These are phyloP conservation scores for Epichloe sp. DNA, from an alignment of 2,329 filamentous ascomycete genomes.

Conservation along the genomic window DNA sequence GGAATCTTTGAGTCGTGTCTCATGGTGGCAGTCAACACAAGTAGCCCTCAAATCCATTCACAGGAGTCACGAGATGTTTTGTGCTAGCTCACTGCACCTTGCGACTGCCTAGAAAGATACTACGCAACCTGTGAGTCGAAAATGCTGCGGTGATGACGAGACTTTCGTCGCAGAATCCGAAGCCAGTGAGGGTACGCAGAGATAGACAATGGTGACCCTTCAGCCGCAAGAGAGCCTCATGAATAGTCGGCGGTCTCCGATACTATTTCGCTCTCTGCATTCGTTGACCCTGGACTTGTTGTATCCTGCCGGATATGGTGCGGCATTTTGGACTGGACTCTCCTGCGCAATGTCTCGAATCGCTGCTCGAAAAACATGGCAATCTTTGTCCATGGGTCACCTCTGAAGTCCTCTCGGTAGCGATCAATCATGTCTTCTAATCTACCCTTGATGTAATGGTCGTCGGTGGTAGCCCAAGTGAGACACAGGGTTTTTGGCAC, in stretches of 20 bases:
- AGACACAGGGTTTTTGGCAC: constrained; percentile 5
- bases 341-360: constrained; percentile 1
- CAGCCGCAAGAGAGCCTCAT: not conserved
- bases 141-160: too few species aligned
- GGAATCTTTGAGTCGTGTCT: too few species aligned
- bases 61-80: too few species aligned
- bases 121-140: too few species aligned
- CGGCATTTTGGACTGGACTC: not conserved
- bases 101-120: too few species aligned
- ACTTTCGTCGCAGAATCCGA: too few species aligned
- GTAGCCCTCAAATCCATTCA: too few species aligned
- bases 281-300: not conserved
- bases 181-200: too few species aligned
- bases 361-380: constrained; percentile 3
- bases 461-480: constrained; percentile 3
- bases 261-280: not conserved
- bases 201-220: too few species aligned
- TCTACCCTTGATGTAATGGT: not conserved
- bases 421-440: constrained; percentile 4
- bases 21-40: too few species aligned
- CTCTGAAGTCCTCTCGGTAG: constrained; percentile 4
- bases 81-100: too few species aligned
- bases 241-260: not conserved
- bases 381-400: constrained; percentile 2
- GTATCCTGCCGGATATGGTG: not conserved